These are phyloP conservation scores for Eucalyptus brandiana DNA, from an alignment of 345 rosid genomes.

Conservation along the genomic window DNA sequence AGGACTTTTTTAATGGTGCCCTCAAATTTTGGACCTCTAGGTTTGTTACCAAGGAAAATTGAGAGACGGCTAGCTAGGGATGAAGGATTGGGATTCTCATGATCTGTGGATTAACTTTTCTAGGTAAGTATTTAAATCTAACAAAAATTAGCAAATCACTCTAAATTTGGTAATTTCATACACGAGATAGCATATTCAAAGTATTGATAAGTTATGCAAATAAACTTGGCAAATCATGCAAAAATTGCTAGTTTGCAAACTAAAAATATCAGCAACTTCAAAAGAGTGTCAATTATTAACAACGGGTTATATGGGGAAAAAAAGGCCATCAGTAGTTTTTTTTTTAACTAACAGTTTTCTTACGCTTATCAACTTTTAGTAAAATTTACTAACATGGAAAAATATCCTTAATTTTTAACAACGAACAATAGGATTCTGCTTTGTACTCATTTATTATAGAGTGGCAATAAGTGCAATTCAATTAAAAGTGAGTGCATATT, in stretches of 20 bases:
- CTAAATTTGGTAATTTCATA: background rate
- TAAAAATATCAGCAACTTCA: background rate
- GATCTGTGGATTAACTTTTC: background rate
- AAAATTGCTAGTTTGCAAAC: background rate
- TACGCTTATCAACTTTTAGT: background rate
- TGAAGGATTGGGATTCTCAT: background rate
- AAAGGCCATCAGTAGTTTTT: background rate
- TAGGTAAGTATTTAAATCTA: background rate
- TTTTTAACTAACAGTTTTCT: background rate
- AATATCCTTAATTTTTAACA: background rate
- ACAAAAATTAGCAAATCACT: background rate
- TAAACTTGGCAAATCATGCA: background rate
- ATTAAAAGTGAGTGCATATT: background rate
- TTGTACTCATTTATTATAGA: background rate
- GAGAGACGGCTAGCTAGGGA: background rate
- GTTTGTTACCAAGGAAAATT: background rate
- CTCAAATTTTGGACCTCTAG: background rate
- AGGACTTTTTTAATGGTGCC: background rate
- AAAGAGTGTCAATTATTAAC: background rate
- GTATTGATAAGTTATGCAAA: background rate
- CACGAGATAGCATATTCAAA: background rate
- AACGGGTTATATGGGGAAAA: background rate
- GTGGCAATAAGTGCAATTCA: background rate
- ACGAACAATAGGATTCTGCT: background rate
- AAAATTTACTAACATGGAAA: background rate